Conservation (phyloP, 495 filamentous ascomycete species). For the Trichoderma gamsii region DNA sequence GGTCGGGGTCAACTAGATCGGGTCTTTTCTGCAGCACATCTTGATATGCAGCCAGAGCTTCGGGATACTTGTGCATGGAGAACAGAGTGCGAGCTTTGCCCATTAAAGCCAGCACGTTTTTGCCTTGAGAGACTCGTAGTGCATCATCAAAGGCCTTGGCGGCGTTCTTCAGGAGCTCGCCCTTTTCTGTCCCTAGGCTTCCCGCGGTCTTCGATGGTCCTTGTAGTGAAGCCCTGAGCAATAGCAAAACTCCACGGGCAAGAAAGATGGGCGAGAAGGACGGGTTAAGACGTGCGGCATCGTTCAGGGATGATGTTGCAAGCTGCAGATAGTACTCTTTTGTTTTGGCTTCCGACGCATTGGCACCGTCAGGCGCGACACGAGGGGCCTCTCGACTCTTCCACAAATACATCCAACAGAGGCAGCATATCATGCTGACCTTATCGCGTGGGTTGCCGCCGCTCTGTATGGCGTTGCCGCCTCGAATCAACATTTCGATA, state of each 20-base stretch:
- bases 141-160: slow-evolving; percentile 92
- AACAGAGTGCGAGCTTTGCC: slow-evolving; percentile 81
- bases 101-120: slow-evolving; percentile 84
- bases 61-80: slow-evolving; percentile 72
- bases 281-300: slow-evolving; percentile 89
- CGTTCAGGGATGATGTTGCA: slow-evolving; percentile 86
- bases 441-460: slow-evolving; percentile 71
- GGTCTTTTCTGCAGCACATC: slow-evolving; percentile 77
- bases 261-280: slow-evolving; percentile 81
- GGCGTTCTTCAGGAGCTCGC: slow-evolving; percentile 72
- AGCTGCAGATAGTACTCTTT: slow-evolving; percentile 89
- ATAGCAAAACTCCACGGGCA: slow-evolving; percentile 82
- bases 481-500: slow-evolving; percentile 85
- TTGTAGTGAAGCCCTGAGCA: slow-evolving; percentile 81
- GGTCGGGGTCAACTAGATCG: slow-evolving; percentile 87
- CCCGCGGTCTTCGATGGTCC: slow-evolving; percentile 62
- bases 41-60: slow-evolving; percentile 80
- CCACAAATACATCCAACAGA: slow-evolving; percentile 89
- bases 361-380: slow-evolving; percentile 53
- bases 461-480: slow-evolving; percentile 65
- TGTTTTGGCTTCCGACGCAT: slow-evolving; percentile 65
- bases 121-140: slow-evolving; percentile 69
- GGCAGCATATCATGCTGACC: slow-evolving; percentile 70
- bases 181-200: slow-evolving; percentile 65
- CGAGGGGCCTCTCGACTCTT: slow-evolving; percentile 90